Percentiles rank a stretch among this genome's conserved stretches.
These are phyloP conservation scores for Trametes cubensis DNA, from an alignment of 768 basidiomycete species.

Conservation along the genomic window DNA sequence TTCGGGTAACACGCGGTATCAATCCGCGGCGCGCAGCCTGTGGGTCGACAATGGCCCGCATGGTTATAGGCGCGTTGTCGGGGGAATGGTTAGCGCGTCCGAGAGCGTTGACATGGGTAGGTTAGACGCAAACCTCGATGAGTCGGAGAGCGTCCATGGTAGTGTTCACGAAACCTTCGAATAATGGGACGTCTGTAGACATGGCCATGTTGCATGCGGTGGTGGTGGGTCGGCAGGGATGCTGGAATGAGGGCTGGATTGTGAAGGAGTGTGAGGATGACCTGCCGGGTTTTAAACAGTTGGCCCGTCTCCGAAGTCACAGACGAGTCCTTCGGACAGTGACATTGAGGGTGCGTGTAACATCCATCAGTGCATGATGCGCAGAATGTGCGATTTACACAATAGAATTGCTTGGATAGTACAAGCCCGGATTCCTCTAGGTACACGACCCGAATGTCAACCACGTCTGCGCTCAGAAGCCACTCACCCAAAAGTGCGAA, in stretches of 20 bases:
- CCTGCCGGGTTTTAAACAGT: conserved; percentile 12
- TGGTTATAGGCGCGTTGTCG: not conserved
- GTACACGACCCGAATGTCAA: conserved; percentile 16
- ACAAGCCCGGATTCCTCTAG: conserved; percentile 10
- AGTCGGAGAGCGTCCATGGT: conserved; percentile 81
- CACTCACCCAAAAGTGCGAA: conserved; percentile 10
- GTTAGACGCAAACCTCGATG: conserved; percentile 41
- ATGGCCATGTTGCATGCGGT: conserved; percentile 17
- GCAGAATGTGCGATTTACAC: conserved; percentile 14
- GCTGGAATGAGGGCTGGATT: conserved; percentile 2
- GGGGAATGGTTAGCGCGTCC: not conserved
- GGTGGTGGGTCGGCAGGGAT: not conserved
- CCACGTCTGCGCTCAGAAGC: not conserved
- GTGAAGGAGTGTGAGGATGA: conserved; percentile 5
- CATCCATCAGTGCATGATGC: conserved; percentile 21
- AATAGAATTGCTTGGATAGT: conserved; percentile 13
- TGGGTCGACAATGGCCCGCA: conserved; percentile 4
- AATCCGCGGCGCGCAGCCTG: conserved; percentile 79
- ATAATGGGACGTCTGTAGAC: conserved; percentile 49
- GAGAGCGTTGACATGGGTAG: not conserved
- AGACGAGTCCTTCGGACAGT: conserved; percentile 17
- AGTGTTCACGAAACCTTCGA: conserved; percentile 80
- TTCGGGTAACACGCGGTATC: conserved; percentile 80
- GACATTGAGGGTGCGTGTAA: conserved; percentile 22
- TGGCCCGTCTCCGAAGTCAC: conserved; percentile 14